Evolutionary conservation across 2,329 filamentous ascomycete species (phyloP).

Genomic region (Hawksworthiomyces lignivorus): DNA sequence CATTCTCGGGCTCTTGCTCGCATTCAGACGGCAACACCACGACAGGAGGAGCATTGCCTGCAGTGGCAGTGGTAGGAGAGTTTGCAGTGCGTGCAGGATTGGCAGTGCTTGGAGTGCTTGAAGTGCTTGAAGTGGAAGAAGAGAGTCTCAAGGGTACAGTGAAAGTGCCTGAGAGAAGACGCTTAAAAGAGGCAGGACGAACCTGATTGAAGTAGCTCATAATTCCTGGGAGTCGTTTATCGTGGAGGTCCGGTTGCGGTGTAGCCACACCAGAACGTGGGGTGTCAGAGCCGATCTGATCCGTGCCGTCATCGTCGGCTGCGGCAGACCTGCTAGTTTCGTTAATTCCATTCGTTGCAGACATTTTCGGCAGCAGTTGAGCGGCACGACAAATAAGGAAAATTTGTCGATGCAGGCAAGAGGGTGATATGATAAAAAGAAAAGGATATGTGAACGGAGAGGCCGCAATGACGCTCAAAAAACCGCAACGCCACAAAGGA

Average conservation of each 20-base stretch:
- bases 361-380: slow-evolving; percentile 10
- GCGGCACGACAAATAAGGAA: background rate
- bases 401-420: background rate
- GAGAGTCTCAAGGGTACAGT: slow-evolving; percentile 29
- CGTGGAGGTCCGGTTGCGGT: slow-evolving; percentile 83
- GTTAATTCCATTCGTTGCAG: slow-evolving; percentile 43
- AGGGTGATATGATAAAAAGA: background rate
- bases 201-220: slow-evolving; percentile 99
- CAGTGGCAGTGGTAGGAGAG: slow-evolving; percentile 1
- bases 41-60: background rate
- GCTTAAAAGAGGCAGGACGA: slow-evolving; percentile 72
- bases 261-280: slow-evolving; percentile 89
- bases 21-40: no score
- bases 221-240: slow-evolving; percentile 93
- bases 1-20: no score
- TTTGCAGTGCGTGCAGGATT: slow-evolving; percentile 23
- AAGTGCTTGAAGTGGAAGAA: slow-evolving; percentile 16
- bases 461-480: background rate
- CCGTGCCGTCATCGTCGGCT: slow-evolving; percentile 62
- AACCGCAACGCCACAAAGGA: background rate
- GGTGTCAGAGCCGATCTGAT: slow-evolving; percentile 76
- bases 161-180: slow-evolving; percentile 33
- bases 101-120: slow-evolving; percentile 22
- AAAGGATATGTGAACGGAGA: background rate
- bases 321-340: slow-evolving; percentile 44